Conservation (phyloP, 768 basidiomycete genomes). For the Russula lepida region DNA sequence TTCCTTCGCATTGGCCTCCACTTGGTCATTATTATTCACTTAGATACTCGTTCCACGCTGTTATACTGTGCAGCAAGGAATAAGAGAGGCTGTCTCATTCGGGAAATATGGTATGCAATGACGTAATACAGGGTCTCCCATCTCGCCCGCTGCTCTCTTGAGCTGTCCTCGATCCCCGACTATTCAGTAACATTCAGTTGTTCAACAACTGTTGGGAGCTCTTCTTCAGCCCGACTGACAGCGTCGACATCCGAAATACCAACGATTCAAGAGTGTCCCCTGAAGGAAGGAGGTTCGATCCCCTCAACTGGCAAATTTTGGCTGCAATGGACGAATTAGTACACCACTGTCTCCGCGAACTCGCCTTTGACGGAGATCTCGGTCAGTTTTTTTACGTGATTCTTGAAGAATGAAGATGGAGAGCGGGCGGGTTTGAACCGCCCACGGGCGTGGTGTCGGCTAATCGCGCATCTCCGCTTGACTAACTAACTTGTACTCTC, state of each 20-base stretch:
- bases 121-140: not conserved
- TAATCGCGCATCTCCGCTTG: not conserved
- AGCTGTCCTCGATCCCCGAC: not conserved
- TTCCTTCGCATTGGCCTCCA: constrained; percentile 21
- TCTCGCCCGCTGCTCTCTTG: too few relatives aligned
- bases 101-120: not conserved
- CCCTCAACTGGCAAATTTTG: constrained; percentile 3
- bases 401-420: not conserved
- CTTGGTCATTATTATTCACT: not conserved
- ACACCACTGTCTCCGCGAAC: constrained; percentile 74
- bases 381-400: constrained; percentile 45
- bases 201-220: not conserved
- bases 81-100: not conserved
- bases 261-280: not conserved
- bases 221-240: not conserved
- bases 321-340: constrained; percentile 72
- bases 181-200: not conserved
- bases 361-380: constrained; percentile 85
- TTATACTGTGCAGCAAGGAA: not conserved
- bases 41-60: not conserved
- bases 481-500: constrained; percentile 7
- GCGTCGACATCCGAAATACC: not conserved
- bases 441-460: not conserved
- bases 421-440: constrained; percentile 21
- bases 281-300: constrained; percentile 10